These are phyloP conservation scores for Pseudozyma sp. DNA, from an alignment of 1,284 basidiomycete species.

Conservation along the genomic window DNA sequence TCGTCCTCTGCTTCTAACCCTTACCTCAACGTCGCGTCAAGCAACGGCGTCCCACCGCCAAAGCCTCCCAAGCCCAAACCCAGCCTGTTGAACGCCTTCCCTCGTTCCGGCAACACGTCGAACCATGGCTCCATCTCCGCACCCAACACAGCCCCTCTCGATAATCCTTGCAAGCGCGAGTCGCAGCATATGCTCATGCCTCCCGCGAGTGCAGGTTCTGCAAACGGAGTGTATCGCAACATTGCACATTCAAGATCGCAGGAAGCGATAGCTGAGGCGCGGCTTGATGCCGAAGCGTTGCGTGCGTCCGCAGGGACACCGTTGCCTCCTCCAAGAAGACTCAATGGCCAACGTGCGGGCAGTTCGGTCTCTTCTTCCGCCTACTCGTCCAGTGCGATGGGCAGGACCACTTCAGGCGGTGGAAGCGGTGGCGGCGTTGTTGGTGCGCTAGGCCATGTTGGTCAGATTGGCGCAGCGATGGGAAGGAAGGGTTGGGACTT, in stretches of 20 bases:
- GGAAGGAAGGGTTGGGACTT: conserved; percentile 59
- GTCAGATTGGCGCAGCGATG: conserved; percentile 54
- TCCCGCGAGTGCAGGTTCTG: conserved; percentile 11
- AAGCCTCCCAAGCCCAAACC: conserved; percentile 44
- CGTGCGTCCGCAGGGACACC: conserved; percentile 40
- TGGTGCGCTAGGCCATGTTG: conserved; percentile 46
- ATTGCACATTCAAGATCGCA: conserved; percentile 33
- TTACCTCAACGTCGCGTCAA: not conserved
- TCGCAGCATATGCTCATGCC: conserved; percentile 7
- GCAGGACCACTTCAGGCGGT: conserved; percentile 16
- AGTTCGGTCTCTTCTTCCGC: not conserved
- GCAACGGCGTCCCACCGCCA: conserved; percentile 21
- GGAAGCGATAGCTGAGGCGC: conserved; percentile 23
- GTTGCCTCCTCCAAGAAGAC: conserved; percentile 38
- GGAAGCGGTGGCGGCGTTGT: conserved; percentile 34
- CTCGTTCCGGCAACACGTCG: conserved; percentile 4
- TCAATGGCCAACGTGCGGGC: not conserved
- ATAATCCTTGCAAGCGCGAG: not conserved
- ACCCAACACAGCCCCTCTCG: conserved; percentile 14
- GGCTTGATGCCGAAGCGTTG: conserved; percentile 37
- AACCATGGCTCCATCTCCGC: conserved; percentile 6
- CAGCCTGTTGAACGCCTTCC: conserved; percentile 33
- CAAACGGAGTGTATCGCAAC: conserved; percentile 19
- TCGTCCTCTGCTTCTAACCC: conserved; percentile 8
- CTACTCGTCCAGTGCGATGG: conserved; percentile 9